Conservation (phyloP, 495 filamentous ascomycete species). For the Penicillium subrubescens region DNA sequence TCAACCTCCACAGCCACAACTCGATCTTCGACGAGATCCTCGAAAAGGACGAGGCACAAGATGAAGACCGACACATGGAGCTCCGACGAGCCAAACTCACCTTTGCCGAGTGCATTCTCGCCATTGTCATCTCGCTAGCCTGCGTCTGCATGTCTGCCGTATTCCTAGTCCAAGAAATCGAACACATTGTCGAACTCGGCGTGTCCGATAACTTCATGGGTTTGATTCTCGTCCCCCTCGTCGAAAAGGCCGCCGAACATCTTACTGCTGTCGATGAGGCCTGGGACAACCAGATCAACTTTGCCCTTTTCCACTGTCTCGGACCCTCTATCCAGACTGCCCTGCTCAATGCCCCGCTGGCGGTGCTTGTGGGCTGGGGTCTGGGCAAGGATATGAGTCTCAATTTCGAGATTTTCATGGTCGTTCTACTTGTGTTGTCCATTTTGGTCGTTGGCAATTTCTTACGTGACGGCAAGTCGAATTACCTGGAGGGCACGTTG, state of each 20-base stretch:
- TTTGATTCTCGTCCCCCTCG: conserved; percentile 71
- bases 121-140: conserved; percentile 65
- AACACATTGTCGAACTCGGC: conserved; percentile 65
- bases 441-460: conserved; percentile 87
- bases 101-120: conserved; percentile 70
- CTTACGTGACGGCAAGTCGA: conserved; percentile 75
- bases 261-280: conserved; percentile 90
- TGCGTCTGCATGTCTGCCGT: conserved; percentile 81
- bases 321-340: conserved; percentile 89
- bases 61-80: conserved; percentile 70
- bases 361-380: conserved; percentile 87
- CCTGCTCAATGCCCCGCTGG: conserved; percentile 82
- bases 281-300: conserved; percentile 70
- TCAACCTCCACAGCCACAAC: conserved; percentile 83
- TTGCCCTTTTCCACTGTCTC: conserved; percentile 86
- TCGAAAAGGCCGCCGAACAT: conserved; percentile 92
- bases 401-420: conserved; percentile 86
- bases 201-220: conserved; percentile 82
- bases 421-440: conserved; percentile 81
- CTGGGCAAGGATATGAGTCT: conserved; percentile 69
- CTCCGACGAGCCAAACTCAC: conserved; percentile 71
- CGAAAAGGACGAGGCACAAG: conserved; percentile 68
- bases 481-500: conserved; percentile 77
- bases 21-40: conserved; percentile 74
- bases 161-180: conserved; percentile 79